phyloP scores from a whole-genome alignment of 179 eudicot species.

The Silene coronaria region DNA sequence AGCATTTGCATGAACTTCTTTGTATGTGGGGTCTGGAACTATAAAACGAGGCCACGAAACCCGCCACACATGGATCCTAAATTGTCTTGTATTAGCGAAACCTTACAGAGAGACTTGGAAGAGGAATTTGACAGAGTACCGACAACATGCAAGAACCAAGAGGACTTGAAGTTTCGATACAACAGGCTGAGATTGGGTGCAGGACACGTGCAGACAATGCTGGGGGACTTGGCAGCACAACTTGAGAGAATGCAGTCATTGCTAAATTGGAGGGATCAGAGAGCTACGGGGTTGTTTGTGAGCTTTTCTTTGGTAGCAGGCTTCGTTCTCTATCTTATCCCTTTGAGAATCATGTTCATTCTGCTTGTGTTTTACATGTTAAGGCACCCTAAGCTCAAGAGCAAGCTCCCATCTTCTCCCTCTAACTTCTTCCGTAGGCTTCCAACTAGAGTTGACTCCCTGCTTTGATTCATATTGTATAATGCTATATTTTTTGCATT shows the following conservation, averaged over 20 bases:
- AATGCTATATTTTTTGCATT: too few relatives aligned
- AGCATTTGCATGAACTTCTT: conserved; percentile 22
- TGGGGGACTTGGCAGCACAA: conserved; percentile 38
- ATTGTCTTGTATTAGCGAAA: conserved; percentile 20
- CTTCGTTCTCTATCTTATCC: conserved; percentile 21
- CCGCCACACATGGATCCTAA: conserved; percentile 37
- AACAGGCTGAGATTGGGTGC: conserved; percentile 30
- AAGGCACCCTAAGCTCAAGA: conserved; percentile 26
- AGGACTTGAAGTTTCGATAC: conserved; percentile 25
- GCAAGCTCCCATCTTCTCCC: conserved; percentile 27
- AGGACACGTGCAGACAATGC: conserved; percentile 28
- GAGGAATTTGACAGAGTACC: conserved; percentile 41
- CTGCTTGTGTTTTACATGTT: conserved; percentile 16
- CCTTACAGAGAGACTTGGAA: conserved; percentile 23
- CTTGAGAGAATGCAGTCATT: conserved; percentile 34
- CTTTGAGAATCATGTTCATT: neutral
- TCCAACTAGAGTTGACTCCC: conserved; percentile 30
- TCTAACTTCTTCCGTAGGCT: conserved; percentile 33
- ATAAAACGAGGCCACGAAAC: conserved; percentile 23
- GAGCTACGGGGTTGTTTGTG: conserved; percentile 35
- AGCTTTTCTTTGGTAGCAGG: conserved; percentile 19
- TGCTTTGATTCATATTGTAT: conserved; percentile 19
- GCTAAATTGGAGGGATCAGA: conserved; percentile 40
- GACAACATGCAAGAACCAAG: conserved; percentile 24
- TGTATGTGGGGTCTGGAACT: conserved; percentile 28